Base-by-base conservation (phyloP, 2,329 filamentous ascomycete species). In the Fusarium sp. region DNA sequence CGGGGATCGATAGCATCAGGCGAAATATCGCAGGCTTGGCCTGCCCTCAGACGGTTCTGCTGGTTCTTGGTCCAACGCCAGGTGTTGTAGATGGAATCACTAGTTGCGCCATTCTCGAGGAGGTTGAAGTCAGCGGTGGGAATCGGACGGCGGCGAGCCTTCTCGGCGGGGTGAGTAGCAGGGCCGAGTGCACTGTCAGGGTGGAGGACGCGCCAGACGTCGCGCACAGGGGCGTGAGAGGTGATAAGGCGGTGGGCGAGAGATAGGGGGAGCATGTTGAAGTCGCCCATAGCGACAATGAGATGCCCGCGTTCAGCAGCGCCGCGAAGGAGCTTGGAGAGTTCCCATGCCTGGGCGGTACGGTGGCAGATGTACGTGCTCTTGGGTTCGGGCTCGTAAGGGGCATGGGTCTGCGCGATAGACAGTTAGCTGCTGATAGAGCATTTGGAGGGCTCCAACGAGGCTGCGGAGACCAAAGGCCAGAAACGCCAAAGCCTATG, bases 191-290 rank as follows among this genome's bases (percentile, higher is more conserved):
- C 94, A 56, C 93, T 96, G 69, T 95, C 89, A 0, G 96, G 96
- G 80, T 97, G 93, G 22, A 97, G 82, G 33, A 93, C 88, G 63
- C 93, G 90, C 96, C 96, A 99, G 24, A 91, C 91, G 80, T 99
- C 96, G 51, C 88, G 89, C 31, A 97, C 92, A 16, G 92, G 92
- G 11, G 92, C 91, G 79, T 95, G 92, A 5, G 91, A 90, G 66
- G 92, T 93, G 75, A 99, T 92, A 73, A 98, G 87, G 62, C 91
- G 90, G 84, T 98, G 94, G 35, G 93, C 92, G 70, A 98, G 90
- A 29, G 94, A 97, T 44, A 92, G 83, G 1, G 96, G 96, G n/a
- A 94, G 86, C 93, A 98, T 97, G 84, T 98, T 98, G 85, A 98
- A 98, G 84, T 98, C 96, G 29, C 96, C 96, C 62, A 98, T 85